These are phyloP conservation scores for Trichoderma arundinaceum DNA, from an alignment of 2,329 filamentous ascomycete species.

Conservation along the genomic window DNA sequence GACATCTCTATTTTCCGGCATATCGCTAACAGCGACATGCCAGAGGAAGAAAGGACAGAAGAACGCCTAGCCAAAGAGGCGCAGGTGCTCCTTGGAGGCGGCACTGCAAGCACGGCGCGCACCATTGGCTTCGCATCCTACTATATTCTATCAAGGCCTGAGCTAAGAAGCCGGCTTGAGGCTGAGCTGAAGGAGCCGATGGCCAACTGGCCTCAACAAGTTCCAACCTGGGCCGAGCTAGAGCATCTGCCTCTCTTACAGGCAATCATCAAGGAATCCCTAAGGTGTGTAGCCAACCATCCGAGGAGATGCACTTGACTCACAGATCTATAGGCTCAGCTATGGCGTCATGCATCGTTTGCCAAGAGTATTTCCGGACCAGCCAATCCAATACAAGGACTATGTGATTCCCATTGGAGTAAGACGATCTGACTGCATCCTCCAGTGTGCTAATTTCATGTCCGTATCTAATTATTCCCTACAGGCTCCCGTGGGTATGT, in stretches of 20 bases:
- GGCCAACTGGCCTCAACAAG: slow-evolving; percentile 4
- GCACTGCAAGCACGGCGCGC: slow-evolving; percentile 9
- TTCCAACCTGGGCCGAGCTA: slow-evolving; percentile 8
- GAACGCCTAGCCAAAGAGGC: slow-evolving; percentile 11
- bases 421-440: background rate
- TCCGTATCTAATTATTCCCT: background rate
- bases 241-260: slow-evolving; percentile 15
- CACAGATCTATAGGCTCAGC: slow-evolving; percentile 1
- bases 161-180: slow-evolving; percentile 7
- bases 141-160: slow-evolving; percentile 11
- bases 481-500: slow-evolving; percentile 11
- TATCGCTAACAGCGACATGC: slow-evolving; percentile 12
- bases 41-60: background rate
- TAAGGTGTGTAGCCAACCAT: background rate
- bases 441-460: background rate
- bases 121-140: slow-evolving; percentile 14
- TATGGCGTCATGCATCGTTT: slow-evolving; percentile 20
- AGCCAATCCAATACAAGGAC: slow-evolving; percentile 7
- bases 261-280: slow-evolving; percentile 14
- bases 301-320: background rate
- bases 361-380: slow-evolving; percentile 16
- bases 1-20: slow-evolving; percentile 14
- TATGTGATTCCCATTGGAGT: slow-evolving; percentile 8
- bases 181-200: slow-evolving; percentile 6
- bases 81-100: slow-evolving; percentile 7